Evolutionary conservation across 352 stramenopile species (phyloP), one percentile per base, ranked within the genome.

Genomic region (Globisporangium cystogenes): DNA sequence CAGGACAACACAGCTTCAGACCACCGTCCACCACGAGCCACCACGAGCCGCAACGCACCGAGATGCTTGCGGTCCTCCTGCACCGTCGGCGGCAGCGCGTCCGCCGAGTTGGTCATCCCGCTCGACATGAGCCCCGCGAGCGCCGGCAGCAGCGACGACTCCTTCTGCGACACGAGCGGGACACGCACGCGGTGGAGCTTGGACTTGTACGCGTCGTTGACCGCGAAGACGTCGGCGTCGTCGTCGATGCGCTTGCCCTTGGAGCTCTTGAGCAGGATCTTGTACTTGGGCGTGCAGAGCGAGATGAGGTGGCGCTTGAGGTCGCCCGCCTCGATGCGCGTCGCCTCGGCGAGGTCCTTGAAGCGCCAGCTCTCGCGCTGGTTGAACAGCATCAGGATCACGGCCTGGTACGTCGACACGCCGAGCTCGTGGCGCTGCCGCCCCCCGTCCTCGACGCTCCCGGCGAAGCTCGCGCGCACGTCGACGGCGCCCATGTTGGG

Each of bases 331-430:
- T 95, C 82, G 51, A 99, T 98, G 31, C 84, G 65, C 0, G 94
- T 98, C 48, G 76, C 68, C 33, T 94, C 77, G 27, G 82, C 64
- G 39, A 99, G 96, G 12, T 98, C 80, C 20, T 87, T 82, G 49
- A 98, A 91, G 11, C 68, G 59, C 80, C 76, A 91, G 31, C 67
- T 60, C 0, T 86, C 82, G 14, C 73, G 65, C 33, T 88, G 74
- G 67, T 99, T 99, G 76, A 99, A 99, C 7, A 99, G 66, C 64
- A 98, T 86, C 29, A 99, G 74, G 42, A 99, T 98, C 52, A 96
- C 97, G 63, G 98, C 98, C 76, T 99, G 96, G 65, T 99, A 99
- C 7, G 96, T 99, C 21, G 94, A 98, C 24, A 99, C 96, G 43
- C 87, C 97, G 0, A 99, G 68, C 46, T 99, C 96, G 61, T 99